Evolutionary conservation across 2,329 filamentous ascomycete species (phyloP).

Genomic region (Orbilia oligospora): DNA sequence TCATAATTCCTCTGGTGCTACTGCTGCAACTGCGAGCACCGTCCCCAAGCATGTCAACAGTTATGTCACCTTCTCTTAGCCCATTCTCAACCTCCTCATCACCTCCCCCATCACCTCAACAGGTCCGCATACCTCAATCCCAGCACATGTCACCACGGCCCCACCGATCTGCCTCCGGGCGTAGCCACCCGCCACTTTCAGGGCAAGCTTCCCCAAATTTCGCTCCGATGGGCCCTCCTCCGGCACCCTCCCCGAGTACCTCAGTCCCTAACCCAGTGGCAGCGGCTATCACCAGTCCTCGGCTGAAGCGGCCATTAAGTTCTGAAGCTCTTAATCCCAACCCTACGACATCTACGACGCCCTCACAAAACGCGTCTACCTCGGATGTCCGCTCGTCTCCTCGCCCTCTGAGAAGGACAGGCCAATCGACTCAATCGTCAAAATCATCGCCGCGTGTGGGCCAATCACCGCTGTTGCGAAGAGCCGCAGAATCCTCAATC

Average conservation of each 20-base stretch:
- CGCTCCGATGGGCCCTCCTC: conserved; percentile 47
- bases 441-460: conserved; percentile 40
- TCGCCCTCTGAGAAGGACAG: conserved; percentile 28
- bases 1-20: background rate
- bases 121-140: conserved; percentile 41
- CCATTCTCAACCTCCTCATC: conserved; percentile 57
- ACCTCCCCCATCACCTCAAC: conserved; percentile 54
- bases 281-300: conserved; percentile 40
- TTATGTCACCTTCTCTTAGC: conserved; percentile 51
- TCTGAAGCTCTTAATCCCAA: conserved; percentile 45
- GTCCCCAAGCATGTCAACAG: conserved; percentile 49
- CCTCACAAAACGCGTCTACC: conserved; percentile 5
- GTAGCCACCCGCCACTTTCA: conserved; percentile 11
- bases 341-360: conserved; percentile 22
- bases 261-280: conserved; percentile 17
- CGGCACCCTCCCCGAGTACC: conserved; percentile 40
- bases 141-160: conserved; percentile 53
- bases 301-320: conserved; percentile 52
- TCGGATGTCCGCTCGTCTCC: conserved; percentile 52
- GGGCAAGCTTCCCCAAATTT: conserved; percentile 33
- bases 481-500: conserved; percentile 39
- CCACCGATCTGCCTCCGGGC: conserved; percentile 23
- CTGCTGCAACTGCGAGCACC: conserved; percentile 15
- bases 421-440: conserved; percentile 29
- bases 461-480: conserved; percentile 48